Base-by-base conservation (phyloP, 192 early-diverging fungal species). In the Funneliformis geosporum region DNA sequence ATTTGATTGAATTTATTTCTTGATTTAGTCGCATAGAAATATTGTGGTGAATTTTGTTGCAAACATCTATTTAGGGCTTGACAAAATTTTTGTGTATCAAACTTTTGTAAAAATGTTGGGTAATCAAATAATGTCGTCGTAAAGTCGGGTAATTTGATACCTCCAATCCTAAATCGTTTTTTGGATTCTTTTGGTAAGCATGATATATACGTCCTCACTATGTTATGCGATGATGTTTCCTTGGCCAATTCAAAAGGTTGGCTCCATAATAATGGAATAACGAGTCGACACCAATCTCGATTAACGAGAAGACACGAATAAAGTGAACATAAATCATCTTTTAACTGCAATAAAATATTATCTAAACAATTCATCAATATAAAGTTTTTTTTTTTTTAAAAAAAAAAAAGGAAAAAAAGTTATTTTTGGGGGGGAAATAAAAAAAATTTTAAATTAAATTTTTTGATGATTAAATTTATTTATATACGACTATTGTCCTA, bases 221-320 rank as follows among this genome's bases (percentile, higher is more conserved):
- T 55, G 16, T 55, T 55, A 55, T 55, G 50, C 18, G 50, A 18
- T 55, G 50, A 55, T 55, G 18, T 55, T 55, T 55, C 50, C 0
- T 55, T 18, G 16, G 18, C 12, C 16, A 55, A 21, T 55, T 55
- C 50, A 18, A 66, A 66, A 0, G 65, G 65, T 67, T 67, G 65
- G 28, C 65, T 28, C 65, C 65, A 67, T 28, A 67, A 39, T 39
- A 67, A 39, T 38, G 65, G 66, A 38, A 27, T 40, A 4, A 14
- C 21, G 28, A 6, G 14, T 40, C 12, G 66, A 40, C 66, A 38
- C 66, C 66, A 68, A 18, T 39, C 18, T 68, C 66, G 66, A 27
- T 68, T 68, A 40, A 68, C 66, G 2, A 68, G 11, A 8, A 68
- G n/a, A 12, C 66, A 68, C 2, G 66, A 68, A 68, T 68, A 11